Evolutionary conservation across 202 grass and related monocot genomes (phyloP).

Genomic region (Zoysia matrella): DNA sequence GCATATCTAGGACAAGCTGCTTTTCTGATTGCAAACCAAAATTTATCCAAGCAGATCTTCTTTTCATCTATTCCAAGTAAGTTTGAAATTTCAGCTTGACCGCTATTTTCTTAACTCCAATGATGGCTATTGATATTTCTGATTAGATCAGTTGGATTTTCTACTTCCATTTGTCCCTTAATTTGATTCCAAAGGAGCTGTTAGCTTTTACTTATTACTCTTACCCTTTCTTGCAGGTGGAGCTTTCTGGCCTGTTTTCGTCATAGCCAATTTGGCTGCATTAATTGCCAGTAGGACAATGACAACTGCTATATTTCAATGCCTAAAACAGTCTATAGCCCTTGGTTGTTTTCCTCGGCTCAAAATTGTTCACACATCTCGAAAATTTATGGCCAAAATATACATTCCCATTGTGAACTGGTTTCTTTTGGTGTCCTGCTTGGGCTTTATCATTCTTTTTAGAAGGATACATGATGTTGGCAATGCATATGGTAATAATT

Average conservation of each 20-base stretch:
- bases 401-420: constrained; percentile 90
- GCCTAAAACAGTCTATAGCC: constrained; percentile 81
- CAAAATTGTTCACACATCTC: constrained; percentile 90
- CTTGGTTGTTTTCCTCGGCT: constrained; percentile 87
- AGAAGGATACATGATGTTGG: constrained; percentile 68
- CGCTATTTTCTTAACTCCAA: constrained; percentile 34
- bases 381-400: constrained; percentile 88
- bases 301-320: constrained; percentile 81
- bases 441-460: constrained; percentile 67
- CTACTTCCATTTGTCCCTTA: constrained; percentile 10
- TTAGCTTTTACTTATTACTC: neutral
- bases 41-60: constrained; percentile 66
- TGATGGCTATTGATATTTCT: constrained; percentile 2
- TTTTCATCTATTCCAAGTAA: constrained; percentile 86
- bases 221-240: constrained; percentile 45
- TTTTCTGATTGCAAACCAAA: constrained; percentile 76
- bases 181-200: neutral
- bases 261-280: constrained; percentile 80
- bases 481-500: constrained; percentile 78
- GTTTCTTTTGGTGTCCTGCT: constrained; percentile 73
- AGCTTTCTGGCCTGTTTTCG: constrained; percentile 88
- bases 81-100: constrained; percentile 24
- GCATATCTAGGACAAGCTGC: constrained; percentile 90
- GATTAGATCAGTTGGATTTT: constrained; percentile 16
- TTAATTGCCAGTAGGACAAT: constrained; percentile 87